Evolutionary conservation across 768 basidiomycete genomes (phyloP), one percentile per base, ranked within the genome.

Genomic region (Myochromella boudieri): DNA sequence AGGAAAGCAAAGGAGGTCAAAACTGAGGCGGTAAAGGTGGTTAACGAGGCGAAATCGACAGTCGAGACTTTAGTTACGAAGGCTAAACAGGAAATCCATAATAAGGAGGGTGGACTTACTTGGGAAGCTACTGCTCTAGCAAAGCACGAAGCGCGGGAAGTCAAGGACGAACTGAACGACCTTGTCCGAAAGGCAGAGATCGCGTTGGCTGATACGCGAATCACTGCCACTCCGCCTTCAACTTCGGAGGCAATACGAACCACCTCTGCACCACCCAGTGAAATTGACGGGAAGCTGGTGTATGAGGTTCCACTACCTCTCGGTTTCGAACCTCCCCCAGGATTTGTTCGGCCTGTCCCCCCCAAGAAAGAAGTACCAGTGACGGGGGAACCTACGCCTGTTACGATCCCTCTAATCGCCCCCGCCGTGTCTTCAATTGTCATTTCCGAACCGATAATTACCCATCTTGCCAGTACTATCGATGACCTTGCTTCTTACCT

Each of bases 241-340:
- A 44, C 39, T 17, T 7, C 7, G 18, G 44, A 45, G 17, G 9
- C 47, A 14, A 20, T 34, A 6, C 31, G 37, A 18, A 9, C 28
- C 24, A 38, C 34, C 3, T 29, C 24, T 34, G 50, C 41, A 51
- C 51, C 51, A 22, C 51, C 33, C 33, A 32, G 49, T 18, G 48
- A 58, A 46, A 47, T 53, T 24, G 44, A 45, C 7, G 53, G 49
- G n/a, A 68, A 69, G 22, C 68, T 69, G 36, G 69, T 87, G 15
- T 95, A 95, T 60, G 66, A 70, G 36, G 77, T 68, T 14, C 85
- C 86, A 5, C 74, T 98, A 18, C 97, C 95, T n/a, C 68, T 99
- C 41, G 95, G 94, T 10, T 91, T 90, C 63, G 94, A 97, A 65
- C 91, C 87, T 8, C 95, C 95, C 26, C 91, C 91, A 18, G 95